These are phyloP conservation scores for Benincasa hispida DNA, from an alignment of 306 rosid genomes.

Conservation along the genomic window DNA sequence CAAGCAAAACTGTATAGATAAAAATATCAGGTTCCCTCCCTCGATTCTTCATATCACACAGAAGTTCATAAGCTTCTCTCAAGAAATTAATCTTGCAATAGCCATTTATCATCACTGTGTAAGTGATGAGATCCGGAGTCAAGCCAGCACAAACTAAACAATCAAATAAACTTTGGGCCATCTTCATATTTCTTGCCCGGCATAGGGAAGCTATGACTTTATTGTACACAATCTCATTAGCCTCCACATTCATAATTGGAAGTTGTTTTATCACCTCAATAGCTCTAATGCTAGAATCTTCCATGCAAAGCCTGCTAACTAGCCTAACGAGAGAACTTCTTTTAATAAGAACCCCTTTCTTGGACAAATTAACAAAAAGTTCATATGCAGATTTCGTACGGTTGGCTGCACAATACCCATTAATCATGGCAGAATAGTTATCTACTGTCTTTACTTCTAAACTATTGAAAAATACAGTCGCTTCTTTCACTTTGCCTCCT, in stretches of 20 bases:
- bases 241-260: slow-evolving; percentile 35
- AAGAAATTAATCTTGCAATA: slow-evolving; percentile 46
- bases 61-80: slow-evolving; percentile 45
- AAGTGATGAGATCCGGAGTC: slow-evolving; percentile 48
- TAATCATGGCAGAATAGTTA: slow-evolving; percentile 50
- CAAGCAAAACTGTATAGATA: slow-evolving; percentile 68
- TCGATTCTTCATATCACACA: slow-evolving; percentile 50
- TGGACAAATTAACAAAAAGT: slow-evolving; percentile 31
- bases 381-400: slow-evolving; percentile 27
- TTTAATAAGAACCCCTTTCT: slow-evolving; percentile 26
- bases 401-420: slow-evolving; percentile 60
- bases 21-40: slow-evolving; percentile 60
- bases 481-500: slow-evolving; percentile 49
- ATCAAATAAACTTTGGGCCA: slow-evolving; percentile 36
- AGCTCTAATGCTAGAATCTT: slow-evolving; percentile 26
- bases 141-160: slow-evolving; percentile 25
- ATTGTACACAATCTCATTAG: slow-evolving; percentile 30
- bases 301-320: slow-evolving; percentile 40
- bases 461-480: slow-evolving; percentile 31
- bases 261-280: slow-evolving; percentile 26
- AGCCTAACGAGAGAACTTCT: slow-evolving; percentile 31
- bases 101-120: slow-evolving; percentile 64
- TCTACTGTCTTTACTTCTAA: slow-evolving; percentile 43
- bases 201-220: slow-evolving; percentile 54
- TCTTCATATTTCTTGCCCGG: slow-evolving; percentile 32